phyloP scores from a whole-genome alignment of 2,329 filamentous ascomycete genomes.

The Rhexocercosporidium sp. region DNA sequence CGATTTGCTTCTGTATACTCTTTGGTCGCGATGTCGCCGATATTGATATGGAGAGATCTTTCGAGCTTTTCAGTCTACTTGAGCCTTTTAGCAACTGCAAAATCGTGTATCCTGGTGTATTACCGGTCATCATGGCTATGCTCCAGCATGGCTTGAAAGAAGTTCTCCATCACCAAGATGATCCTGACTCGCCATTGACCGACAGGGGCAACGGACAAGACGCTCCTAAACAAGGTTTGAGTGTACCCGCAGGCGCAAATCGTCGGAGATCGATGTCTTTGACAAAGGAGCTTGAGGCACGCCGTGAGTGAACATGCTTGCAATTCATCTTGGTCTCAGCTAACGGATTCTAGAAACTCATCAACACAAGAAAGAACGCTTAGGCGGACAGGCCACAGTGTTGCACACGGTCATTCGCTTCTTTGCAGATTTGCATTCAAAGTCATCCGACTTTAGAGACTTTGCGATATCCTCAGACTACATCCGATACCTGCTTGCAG shows the following conservation, averaged over 20 bases:
- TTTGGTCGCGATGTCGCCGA: constrained; percentile 83
- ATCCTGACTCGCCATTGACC: constrained; percentile 58
- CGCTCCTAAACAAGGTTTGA: constrained; percentile 31
- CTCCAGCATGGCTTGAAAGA: constrained; percentile 82
- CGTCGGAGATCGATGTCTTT: constrained; percentile 67
- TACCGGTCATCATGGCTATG: constrained; percentile 85
- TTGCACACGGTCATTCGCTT: constrained; percentile 81
- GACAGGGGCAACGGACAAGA: constrained; percentile 35
- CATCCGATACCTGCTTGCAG: constrained; percentile 75
- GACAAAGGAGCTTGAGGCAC: constrained; percentile 60
- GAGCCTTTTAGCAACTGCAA: constrained; percentile 73
- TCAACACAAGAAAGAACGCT: constrained; percentile 52
- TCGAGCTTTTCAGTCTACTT: constrained; percentile 76
- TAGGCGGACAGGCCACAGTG: constrained; percentile 65
- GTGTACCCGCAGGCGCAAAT: constrained; percentile 29
- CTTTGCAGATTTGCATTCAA: constrained; percentile 76
- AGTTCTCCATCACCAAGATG: constrained; percentile 65
- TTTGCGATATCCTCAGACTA: constrained; percentile 84
- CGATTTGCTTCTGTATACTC: constrained; percentile 84
- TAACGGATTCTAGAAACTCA: constrained; percentile 43
- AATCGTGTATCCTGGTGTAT: constrained; percentile 76
- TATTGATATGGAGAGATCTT: constrained; percentile 73
- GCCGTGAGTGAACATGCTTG: constrained; percentile 49
- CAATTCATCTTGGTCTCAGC: not conserved
- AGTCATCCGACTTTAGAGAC: constrained; percentile 79